Evolutionary conservation across 495 filamentous ascomycete species (phyloP).

Genomic region (Pseudoneurospora amorphoporcata): DNA sequence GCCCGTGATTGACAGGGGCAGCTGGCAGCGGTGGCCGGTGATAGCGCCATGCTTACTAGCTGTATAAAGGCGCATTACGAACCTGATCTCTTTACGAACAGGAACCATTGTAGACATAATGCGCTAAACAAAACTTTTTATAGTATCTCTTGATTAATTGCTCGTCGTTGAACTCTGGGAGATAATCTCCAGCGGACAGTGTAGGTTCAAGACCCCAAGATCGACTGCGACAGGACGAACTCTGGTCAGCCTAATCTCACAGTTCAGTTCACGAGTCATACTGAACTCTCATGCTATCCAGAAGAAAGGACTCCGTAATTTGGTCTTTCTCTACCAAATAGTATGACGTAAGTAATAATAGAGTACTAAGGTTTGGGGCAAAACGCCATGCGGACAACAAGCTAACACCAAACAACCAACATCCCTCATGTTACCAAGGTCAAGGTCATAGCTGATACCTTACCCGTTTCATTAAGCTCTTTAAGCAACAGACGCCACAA

Average conservation of each 20-base stretch:
- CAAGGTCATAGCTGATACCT: neutral
- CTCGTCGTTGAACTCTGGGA: neutral
- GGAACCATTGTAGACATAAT: neutral
- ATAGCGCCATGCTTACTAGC: neutral
- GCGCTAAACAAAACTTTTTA: neutral
- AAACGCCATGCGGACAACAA: neutral
- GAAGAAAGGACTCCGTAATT: neutral
- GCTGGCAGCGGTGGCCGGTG: neutral
- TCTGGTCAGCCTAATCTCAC: neutral
- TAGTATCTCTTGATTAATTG: neutral
- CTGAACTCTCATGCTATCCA: neutral
- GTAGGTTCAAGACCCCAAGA: neutral
- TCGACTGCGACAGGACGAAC: neutral
- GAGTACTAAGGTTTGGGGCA: neutral
- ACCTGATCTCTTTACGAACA: neutral
- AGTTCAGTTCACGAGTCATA: neutral
- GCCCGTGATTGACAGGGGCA: neutral
- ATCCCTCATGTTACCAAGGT: neutral
- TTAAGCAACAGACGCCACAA: constrained; percentile 79
- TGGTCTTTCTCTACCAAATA: neutral
- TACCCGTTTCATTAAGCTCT: constrained; percentile 10
- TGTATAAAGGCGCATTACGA: neutral
- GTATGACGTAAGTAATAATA: neutral
- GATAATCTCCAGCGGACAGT: neutral
- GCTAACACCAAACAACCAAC: neutral